phyloP scores from a whole-genome alignment of 441 rosid species.

The Pelargonium cotyledonis region DNA sequence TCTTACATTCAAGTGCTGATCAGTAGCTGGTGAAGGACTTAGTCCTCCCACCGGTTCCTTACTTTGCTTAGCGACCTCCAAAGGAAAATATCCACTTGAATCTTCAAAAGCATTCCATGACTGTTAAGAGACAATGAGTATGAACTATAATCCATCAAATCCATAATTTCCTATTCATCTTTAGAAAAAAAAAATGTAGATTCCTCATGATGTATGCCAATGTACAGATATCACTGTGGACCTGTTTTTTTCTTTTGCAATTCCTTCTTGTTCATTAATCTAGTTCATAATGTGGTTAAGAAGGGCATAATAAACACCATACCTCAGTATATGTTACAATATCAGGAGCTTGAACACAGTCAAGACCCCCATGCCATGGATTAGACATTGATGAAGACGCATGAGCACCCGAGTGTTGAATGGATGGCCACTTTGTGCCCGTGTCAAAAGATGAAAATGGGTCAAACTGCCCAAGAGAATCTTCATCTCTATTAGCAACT shows the following conservation, averaged over 20 bases:
- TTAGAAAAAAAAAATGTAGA: neutral
- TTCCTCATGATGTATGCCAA: neutral
- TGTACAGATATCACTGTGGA: neutral
- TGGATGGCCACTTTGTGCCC: constrained; percentile 47
- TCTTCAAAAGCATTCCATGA: constrained; percentile 66
- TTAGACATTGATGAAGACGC: constrained; percentile 35
- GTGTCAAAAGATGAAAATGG: constrained; percentile 33
- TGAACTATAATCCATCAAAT: neutral
- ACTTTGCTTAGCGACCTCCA: constrained; percentile 28
- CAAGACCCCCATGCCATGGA: constrained; percentile 44
- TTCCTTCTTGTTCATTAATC: neutral
- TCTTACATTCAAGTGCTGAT: constrained; percentile 36
- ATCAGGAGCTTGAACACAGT: constrained; percentile 27
- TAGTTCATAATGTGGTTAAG: neutral
- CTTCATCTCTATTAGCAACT: constrained; percentile 23
- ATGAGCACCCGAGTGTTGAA: constrained; percentile 34
- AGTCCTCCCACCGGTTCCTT: constrained; percentile 27
- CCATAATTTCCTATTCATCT: no score
- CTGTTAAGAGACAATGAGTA: constrained; percentile 32
- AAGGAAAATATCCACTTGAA: constrained; percentile 32
- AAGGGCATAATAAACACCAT: constrained; percentile 20
- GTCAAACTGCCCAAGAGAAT: constrained; percentile 35
- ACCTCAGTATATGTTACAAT: constrained; percentile 42
- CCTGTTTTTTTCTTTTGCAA: neutral
- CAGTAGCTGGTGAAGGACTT: constrained; percentile 28